Percentiles rank a stretch among this genome's conserved stretches.
These are phyloP conservation scores for Teunomyces funiuensis DNA, from an alignment of 805 yeast genomes.

Conservation along the genomic window DNA sequence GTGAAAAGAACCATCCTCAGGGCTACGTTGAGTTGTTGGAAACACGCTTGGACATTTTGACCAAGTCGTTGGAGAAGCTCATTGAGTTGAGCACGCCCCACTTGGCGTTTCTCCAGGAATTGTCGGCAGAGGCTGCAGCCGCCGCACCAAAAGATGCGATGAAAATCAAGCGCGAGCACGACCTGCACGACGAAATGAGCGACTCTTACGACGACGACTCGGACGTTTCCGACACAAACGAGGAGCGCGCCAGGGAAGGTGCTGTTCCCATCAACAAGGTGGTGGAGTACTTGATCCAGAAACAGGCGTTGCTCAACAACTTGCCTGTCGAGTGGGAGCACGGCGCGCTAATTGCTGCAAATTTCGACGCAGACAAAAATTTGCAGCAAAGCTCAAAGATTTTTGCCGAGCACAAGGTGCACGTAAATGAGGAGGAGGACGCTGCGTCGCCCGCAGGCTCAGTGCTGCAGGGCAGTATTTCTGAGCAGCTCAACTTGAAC, in stretches of 20 bases:
- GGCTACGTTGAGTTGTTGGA: constrained; percentile 67
- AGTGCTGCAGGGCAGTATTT: constrained; percentile 9
- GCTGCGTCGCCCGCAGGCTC: not conserved
- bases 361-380: constrained; percentile 23
- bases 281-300: constrained; percentile 41
- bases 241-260: constrained; percentile 10
- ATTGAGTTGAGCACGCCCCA: constrained; percentile 23
- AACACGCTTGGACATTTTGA: constrained; percentile 52
- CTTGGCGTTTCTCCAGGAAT: constrained; percentile 24
- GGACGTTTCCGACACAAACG: constrained; percentile 5
- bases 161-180: not conserved
- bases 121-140: constrained; percentile 13
- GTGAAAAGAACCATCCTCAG: constrained; percentile 55
- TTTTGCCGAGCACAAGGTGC: constrained; percentile 34
- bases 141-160: not conserved
- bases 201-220: constrained; percentile 11
- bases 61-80: constrained; percentile 48
- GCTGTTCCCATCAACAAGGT: constrained; percentile 48
- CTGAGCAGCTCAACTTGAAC: constrained; percentile 14
- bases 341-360: constrained; percentile 44
- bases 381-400: constrained; percentile 25
- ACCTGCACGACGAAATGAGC: constrained; percentile 8
- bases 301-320: constrained; percentile 39
- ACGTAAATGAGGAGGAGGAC: constrained; percentile 9
- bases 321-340: constrained; percentile 47